Percentiles rank a stretch among this genome's conserved stretches.
Evolutionary conservation across 1,284 basidiomycete genomes (phyloP).

Genomic region (Cryptococcus maquisensis): DNA sequence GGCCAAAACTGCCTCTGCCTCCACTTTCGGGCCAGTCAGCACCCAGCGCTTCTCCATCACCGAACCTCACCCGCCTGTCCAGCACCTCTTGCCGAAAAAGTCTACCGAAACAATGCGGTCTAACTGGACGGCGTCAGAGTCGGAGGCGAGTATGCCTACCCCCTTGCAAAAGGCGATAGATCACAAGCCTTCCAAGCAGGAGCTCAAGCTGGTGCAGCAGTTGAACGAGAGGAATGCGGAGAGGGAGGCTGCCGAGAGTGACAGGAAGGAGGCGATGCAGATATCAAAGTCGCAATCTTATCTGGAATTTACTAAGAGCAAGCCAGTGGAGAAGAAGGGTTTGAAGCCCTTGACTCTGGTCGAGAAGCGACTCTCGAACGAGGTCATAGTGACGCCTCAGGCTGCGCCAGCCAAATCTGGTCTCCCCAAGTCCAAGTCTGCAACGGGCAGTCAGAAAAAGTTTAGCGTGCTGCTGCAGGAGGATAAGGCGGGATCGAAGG

Average conservation of each 20-base stretch:
- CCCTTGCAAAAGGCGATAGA: not conserved
- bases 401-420: too few relatives aligned
- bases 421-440: not conserved
- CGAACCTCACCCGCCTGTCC: constrained; percentile 12
- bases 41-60: constrained; percentile 6
- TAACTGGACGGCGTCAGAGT: not conserved
- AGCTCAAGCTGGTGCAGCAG: constrained; percentile 12
- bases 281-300: not conserved
- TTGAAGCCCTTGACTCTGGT: constrained; percentile 15
- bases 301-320: not conserved
- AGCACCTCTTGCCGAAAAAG: constrained; percentile 10
- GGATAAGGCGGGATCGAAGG: not conserved
- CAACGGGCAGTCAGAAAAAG: not conserved
- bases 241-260: not conserved
- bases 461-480: constrained; percentile 1
- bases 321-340: constrained; percentile 3
- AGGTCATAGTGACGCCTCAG: not conserved
- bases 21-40: not conserved
- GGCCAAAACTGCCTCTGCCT: constrained; percentile 5
- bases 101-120: constrained; percentile 21
- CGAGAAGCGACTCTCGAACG: constrained; percentile 1
- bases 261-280: not conserved
- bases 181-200: constrained; percentile 12
- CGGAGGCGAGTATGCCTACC: not conserved
- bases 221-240: constrained; percentile 15